Percentiles rank a stretch among this genome's conserved stretches.
Conservation (phyloP, 202 grass and related monocot genomes). For the Eragrostis tef region DNA sequence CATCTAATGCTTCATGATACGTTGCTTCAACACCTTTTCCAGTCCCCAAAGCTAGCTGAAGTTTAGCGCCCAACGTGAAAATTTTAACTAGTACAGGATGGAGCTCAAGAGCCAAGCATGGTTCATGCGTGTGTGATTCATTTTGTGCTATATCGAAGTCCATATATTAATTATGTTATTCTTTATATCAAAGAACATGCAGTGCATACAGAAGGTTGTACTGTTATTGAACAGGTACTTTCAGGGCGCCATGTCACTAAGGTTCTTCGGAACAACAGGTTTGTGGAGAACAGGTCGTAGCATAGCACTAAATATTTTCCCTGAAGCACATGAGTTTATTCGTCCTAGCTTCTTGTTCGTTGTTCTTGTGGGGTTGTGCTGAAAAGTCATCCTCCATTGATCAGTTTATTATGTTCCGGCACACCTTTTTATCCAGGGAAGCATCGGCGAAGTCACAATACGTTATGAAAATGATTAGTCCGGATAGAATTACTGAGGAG, state of each 20-base stretch:
- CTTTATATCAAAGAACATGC: conserved; percentile 36
- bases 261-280: conserved; percentile 35
- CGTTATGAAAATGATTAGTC: neutral
- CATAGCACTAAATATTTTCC: conserved; percentile 37
- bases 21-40: conserved; percentile 1
- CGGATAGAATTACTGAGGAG: conserved; percentile 24
- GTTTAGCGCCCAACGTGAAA: neutral
- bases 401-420: conserved; percentile 25
- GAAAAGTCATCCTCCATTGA: conserved; percentile 26
- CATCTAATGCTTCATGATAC: neutral
- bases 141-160: neutral
- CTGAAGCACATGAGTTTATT: conserved; percentile 51
- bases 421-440: conserved; percentile 41
- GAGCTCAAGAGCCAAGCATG: neutral
- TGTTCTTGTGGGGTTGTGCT: conserved; percentile 34
- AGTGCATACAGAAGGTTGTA: conserved; percentile 25
- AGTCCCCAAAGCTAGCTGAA: conserved; percentile 12
- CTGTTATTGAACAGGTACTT: conserved; percentile 4
- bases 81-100: conserved; percentile 24
- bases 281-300: conserved; percentile 26
- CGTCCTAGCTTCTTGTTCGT: conserved; percentile 41
- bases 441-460: conserved; percentile 42
- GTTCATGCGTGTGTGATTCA: conserved; percentile 18
- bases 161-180: neutral
- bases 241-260: conserved; percentile 8